Percentiles rank a stretch among this genome's conserved stretches.
These are phyloP conservation scores for Pestalotiopsis sp. DNA, from an alignment of 2,329 filamentous ascomycete species.

Conservation along the genomic window DNA sequence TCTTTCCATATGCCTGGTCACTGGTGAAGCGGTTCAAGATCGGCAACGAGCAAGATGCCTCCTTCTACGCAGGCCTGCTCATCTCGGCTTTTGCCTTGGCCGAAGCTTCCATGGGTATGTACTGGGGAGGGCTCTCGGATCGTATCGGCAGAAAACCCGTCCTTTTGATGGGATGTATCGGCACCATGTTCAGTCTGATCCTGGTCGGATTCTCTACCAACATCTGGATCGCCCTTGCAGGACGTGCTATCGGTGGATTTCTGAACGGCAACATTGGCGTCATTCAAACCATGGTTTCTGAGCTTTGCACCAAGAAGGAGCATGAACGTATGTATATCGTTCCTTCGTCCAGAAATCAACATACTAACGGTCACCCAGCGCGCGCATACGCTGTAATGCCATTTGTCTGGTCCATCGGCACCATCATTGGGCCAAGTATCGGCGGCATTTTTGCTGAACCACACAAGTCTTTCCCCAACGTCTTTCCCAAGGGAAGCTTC, in stretches of 20 bases:
- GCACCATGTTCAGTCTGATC: slow-evolving; percentile 81
- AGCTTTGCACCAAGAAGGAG: slow-evolving; percentile 80
- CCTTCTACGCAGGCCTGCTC: slow-evolving; percentile 84
- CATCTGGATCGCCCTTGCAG: slow-evolving; percentile 80
- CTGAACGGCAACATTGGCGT: slow-evolving; percentile 92
- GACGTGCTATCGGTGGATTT: slow-evolving; percentile 76
- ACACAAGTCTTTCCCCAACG: slow-evolving; percentile 68
- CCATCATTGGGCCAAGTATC: slow-evolving; percentile 85
- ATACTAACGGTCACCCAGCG: slow-evolving; percentile 48
- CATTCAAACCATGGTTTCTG: slow-evolving; percentile 90
- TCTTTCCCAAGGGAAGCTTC: slow-evolving; percentile 68
- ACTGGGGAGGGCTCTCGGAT: slow-evolving; percentile 85
- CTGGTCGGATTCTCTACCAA: slow-evolving; percentile 82
- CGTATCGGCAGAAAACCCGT: slow-evolving; percentile 83
- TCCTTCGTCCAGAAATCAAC: not conserved
- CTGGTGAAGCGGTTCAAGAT: slow-evolving; percentile 78
- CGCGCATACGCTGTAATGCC: slow-evolving; percentile 91
- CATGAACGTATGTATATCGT: slow-evolving; percentile 70
- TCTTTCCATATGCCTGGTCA: slow-evolving; percentile 90
- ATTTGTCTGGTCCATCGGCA: slow-evolving; percentile 90
- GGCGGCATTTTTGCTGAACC: slow-evolving; percentile 87
- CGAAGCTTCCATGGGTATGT: slow-evolving; percentile 83
- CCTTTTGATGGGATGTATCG: slow-evolving; percentile 77
- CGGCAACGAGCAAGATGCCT: slow-evolving; percentile 74
- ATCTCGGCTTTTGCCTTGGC: slow-evolving; percentile 84